phyloP scores from a whole-genome alignment of 2,329 filamentous ascomycete genomes.

The Elsinoe arachidis region DNA sequence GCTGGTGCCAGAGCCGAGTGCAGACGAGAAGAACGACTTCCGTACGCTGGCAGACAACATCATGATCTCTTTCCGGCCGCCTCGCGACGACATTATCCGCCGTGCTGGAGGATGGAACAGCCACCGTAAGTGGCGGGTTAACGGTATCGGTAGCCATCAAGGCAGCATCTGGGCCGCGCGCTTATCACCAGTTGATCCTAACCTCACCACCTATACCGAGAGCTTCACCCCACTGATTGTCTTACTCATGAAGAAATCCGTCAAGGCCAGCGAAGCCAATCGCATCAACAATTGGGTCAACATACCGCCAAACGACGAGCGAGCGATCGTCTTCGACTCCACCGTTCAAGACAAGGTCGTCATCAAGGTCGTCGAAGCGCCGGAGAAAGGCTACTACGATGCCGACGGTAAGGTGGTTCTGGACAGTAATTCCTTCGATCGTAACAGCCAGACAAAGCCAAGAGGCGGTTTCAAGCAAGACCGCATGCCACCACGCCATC shows the following conservation, averaged over 20 bases:
- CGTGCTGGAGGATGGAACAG: conserved; percentile 82
- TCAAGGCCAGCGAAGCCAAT: conserved; percentile 68
- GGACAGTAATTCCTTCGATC: neutral
- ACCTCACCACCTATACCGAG: conserved; percentile 66
- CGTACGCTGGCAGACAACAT: conserved; percentile 83
- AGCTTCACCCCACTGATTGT: conserved; percentile 72
- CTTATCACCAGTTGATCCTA: conserved; percentile 61
- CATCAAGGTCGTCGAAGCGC: conserved; percentile 60
- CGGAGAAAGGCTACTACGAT: conserved; percentile 56
- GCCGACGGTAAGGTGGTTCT: conserved; percentile 44
- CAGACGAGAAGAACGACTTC: conserved; percentile 32
- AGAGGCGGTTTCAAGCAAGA: conserved; percentile 41
- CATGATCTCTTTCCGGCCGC: conserved; percentile 73
- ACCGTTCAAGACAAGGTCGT: conserved; percentile 80
- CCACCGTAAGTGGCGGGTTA: conserved; percentile 77
- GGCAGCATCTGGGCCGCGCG: conserved; percentile 81
- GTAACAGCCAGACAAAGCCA: conserved; percentile 47
- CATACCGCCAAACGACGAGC: conserved; percentile 50
- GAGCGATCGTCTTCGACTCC: conserved; percentile 69
- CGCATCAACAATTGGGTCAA: conserved; percentile 80
- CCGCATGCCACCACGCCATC: conserved; percentile 19
- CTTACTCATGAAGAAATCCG: conserved; percentile 66
- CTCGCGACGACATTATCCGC: conserved; percentile 61
- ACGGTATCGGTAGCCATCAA: conserved; percentile 64
- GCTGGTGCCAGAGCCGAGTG: conserved; percentile 52